Evolutionary conservation across 306 rosid species (phyloP).

Genomic region (Quercus mongolica): DNA sequence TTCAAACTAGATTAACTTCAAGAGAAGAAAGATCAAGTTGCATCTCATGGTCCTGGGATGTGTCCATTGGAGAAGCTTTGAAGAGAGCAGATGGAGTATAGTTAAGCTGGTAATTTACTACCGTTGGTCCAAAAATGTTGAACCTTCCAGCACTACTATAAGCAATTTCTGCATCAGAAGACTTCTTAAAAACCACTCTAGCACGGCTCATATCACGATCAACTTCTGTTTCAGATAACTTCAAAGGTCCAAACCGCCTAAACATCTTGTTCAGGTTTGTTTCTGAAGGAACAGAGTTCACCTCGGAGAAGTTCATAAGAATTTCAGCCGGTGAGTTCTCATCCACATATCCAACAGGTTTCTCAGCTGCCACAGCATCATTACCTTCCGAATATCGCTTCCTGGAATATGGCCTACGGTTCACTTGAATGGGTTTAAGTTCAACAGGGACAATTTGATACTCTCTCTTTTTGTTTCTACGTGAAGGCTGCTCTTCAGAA

Average conservation of each 20-base stretch:
- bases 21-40: conserved; percentile 71
- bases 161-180: conserved; percentile 86
- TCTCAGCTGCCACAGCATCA: conserved; percentile 41
- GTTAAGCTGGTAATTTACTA: conserved; percentile 81
- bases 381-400: conserved; percentile 49
- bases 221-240: conserved; percentile 89
- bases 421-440: conserved; percentile 53
- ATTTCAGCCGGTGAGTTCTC: conserved; percentile 86
- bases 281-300: conserved; percentile 78
- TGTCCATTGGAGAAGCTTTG: conserved; percentile 55
- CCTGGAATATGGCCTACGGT: conserved; percentile 69
- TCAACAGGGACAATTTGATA: conserved; percentile 41
- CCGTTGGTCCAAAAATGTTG: conserved; percentile 74
- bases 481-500: conserved; percentile 62
- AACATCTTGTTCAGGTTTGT: conserved; percentile 74
- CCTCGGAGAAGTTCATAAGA: conserved; percentile 85
- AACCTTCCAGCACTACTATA: conserved; percentile 83
- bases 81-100: conserved; percentile 67
- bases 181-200: conserved; percentile 80
- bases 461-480: conserved; percentile 50
- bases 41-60: conserved; percentile 80
- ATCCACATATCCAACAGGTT: conserved; percentile 62
- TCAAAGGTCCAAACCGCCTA: conserved; percentile 88
- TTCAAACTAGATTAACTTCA: conserved; percentile 57
- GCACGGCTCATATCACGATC: conserved; percentile 87